Evolutionary conservation across 805 yeast species (phyloP), one percentile per base, ranked within the genome.

Genomic region (Starmerella vaccinii): DNA sequence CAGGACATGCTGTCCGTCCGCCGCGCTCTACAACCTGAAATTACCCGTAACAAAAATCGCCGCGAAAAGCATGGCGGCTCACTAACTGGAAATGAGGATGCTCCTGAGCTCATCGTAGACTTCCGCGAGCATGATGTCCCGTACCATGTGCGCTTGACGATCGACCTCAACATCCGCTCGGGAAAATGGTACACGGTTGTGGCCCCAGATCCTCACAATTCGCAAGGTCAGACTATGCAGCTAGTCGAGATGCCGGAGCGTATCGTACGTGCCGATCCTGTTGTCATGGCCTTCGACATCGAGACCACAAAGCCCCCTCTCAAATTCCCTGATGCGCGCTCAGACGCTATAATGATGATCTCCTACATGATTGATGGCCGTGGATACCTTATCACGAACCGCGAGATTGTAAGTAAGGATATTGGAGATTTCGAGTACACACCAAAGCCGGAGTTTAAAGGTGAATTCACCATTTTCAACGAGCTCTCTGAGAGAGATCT

Each of bases 341-440:
- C 84, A 5, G 99, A 92, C 68, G 94, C 86, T 66, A 77, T 92
- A 37, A 92, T 92, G 97, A 94, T 94, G 98, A 92, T 92, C 46
- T 94, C 98, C 2, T 92, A 92, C 65, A 94, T 94, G 98, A 89
- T 92, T 54, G 98, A 92, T 64, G 98, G 97, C 10, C 95, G 86
- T 59, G 99, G 99, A 34, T 92, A 71, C 63, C 70, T 92, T 35
- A 94, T 92, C 53, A 92, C 97, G 9, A 92, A 92, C 64, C 72
- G 99, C 60, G 96, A 89, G 59, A 87, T 92, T 59, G 89, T 92
- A 34, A 81, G 95, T 6, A 85, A 87, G 64, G 97, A 94, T 65
- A 92, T 92, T 51, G 95, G 84, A 46, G 97, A 92, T 68, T 92
- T 92, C 60, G 98, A 92, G 66, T 92, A 92, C 63, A 89, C 98